phyloP scores from a whole-genome alignment of 306 rosid genomes.

The Vachellia pachyceras region DNA sequence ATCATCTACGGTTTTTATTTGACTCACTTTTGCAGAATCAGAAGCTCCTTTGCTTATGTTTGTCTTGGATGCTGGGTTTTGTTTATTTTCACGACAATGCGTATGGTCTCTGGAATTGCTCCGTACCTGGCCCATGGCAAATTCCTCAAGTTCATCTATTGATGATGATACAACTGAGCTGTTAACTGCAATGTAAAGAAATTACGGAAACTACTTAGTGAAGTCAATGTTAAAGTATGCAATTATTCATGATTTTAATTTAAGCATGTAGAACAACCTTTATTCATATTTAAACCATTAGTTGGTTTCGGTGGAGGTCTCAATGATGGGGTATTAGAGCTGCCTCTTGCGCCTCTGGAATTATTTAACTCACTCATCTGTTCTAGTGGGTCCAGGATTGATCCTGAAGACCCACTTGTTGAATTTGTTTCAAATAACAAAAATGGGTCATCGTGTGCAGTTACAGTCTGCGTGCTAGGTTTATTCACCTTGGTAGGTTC shows the following conservation, averaged over 20 bases:
- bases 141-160: conserved; percentile 84
- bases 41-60: conserved; percentile 45
- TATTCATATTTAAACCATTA: conserved; percentile 49
- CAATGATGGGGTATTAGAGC: conserved; percentile 48
- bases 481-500: conserved; percentile 28
- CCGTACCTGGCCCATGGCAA: conserved; percentile 63
- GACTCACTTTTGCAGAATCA: conserved; percentile 39
- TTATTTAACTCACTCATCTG: conserved; percentile 51
- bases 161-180: conserved; percentile 61
- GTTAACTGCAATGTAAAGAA: conserved; percentile 51
- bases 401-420: conserved; percentile 48
- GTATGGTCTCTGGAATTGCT: conserved; percentile 46
- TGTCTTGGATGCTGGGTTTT: conserved; percentile 46
- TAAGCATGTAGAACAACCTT: conserved; percentile 52
- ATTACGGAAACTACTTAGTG: conserved; percentile 24
- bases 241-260: conserved; percentile 30
- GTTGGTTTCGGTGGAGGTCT: conserved; percentile 71
- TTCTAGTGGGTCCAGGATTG: conserved; percentile 58
- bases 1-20: conserved; percentile 52
- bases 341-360: conserved; percentile 49
- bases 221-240: conserved; percentile 20
- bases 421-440: conserved; percentile 64
- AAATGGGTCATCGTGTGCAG: conserved; percentile 68
- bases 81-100: conserved; percentile 38
- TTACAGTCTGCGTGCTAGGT: conserved; percentile 40